Percentiles rank a stretch among this genome's conserved stretches.
Evolutionary conservation across 202 grass and related monocot genomes (phyloP).

Genomic region (Alloteropsis angusta): DNA sequence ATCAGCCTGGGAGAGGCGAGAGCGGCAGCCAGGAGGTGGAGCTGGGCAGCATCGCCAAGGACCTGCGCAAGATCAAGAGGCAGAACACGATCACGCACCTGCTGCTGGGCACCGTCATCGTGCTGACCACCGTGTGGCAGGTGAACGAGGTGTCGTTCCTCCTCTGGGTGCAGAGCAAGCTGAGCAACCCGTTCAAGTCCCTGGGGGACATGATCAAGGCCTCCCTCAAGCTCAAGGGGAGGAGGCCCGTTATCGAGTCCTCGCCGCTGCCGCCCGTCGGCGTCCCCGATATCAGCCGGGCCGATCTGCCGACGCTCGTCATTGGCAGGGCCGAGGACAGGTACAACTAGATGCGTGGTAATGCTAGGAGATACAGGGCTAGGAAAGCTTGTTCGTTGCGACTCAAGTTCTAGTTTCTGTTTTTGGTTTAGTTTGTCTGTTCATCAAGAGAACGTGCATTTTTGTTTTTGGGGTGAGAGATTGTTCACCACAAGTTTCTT

Average conservation of each 20-base stretch:
- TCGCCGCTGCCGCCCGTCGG: slow-evolving; percentile 20
- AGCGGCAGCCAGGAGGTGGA: neutral
- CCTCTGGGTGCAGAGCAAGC: slow-evolving; percentile 25
- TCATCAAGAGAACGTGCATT: neutral
- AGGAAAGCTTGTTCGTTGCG: neutral
- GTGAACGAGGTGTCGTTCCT: slow-evolving; percentile 47
- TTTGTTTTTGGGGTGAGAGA: neutral
- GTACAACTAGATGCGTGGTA: neutral
- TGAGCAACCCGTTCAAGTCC: slow-evolving; percentile 45
- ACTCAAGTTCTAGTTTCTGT: neutral
- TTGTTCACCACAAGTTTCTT: neutral
- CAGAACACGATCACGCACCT: slow-evolving; percentile 62
- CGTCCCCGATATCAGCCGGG: neutral
- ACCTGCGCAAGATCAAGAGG: slow-evolving; percentile 46
- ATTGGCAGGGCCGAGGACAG: neutral
- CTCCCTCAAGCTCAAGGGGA: neutral
- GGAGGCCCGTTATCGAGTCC: slow-evolving; percentile 19
- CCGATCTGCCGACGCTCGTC: slow-evolving; percentile 16
- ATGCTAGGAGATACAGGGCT: neutral
- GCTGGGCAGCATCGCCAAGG: slow-evolving; percentile 30
- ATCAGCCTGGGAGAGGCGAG: neutral
- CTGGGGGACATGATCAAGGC: slow-evolving; percentile 38
- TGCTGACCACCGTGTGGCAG: slow-evolving; percentile 42
- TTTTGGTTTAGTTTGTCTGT: neutral
- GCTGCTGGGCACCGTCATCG: slow-evolving; percentile 37